Base-by-base conservation (phyloP, 1,284 basidiomycete species). In the Grifola frondosa region DNA sequence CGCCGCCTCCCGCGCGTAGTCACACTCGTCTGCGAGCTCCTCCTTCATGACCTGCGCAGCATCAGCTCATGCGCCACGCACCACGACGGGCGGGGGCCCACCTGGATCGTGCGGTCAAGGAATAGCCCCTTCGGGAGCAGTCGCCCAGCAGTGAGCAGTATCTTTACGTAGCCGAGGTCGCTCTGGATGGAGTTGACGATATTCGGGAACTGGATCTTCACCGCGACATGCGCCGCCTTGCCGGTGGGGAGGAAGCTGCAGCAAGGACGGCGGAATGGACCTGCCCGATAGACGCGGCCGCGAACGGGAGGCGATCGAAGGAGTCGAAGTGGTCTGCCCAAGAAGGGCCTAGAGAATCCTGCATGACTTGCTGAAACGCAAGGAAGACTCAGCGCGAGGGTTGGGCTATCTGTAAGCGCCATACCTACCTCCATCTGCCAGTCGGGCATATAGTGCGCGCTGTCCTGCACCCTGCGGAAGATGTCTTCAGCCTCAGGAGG, bases 391-490 rank as follows among this genome's bases (percentile, higher is more conserved):
- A 43, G 33, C 22, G 40, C n/a, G 30, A 15, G 11, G 9, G 12
- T n/a, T 38, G 30, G 44, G 21, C 28, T 4, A 9, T 17, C 6
- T 34, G 2, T 10, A 19, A 34, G n/a, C 22, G 13, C 12, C 6
- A 20, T 15, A 29, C 50, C 15, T 22, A 90, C 91, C 78, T 95
- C 90, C 81, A 97, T 89, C 65, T 99, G 97, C 88, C 88, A 95
- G 52, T 94, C 86, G 0, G 96, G 97, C 95, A 98, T 99, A 65
- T 97, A 98, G 65, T 99, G 92, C 2, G 97, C 97, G 55, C 87
- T 84, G 57, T 96, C 91, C 64, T 99, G 96, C 0, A 99, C 94
- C 30, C 88, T 77, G 33, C 92, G 78, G 59, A 99, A 83, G 24
- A 99, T 88, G 44, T 82, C 77, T 61, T 97, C 94, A 7, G 98